phyloP scores from a whole-genome alignment of 306 rosid species.

The Prunus mongolica region DNA sequence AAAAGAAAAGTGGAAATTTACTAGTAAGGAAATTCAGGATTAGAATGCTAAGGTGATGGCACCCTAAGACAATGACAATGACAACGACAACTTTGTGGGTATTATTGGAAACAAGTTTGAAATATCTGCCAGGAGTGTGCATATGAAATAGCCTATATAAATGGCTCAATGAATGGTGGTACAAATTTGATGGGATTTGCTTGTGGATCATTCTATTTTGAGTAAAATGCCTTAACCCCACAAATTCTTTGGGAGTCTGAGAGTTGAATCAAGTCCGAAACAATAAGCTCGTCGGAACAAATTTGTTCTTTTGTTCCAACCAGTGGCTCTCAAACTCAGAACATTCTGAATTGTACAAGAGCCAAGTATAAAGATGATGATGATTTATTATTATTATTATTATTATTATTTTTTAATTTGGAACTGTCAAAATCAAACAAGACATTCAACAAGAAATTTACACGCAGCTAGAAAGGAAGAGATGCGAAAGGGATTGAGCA shows the following conservation, averaged over 20 bases:
- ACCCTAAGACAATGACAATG: constrained; percentile 41
- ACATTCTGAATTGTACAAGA: constrained; percentile 2
- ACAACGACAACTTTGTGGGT: constrained; percentile 22
- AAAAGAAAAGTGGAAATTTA: constrained; percentile 34
- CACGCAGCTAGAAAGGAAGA: constrained; percentile 1
- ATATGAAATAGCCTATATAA: constrained; percentile 2
- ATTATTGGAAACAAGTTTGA: constrained; percentile 8
- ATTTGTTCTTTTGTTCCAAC: background rate
- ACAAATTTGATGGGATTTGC: constrained; percentile 1
- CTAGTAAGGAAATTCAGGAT: constrained; percentile 33
- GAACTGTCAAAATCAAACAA: constrained; percentile 3
- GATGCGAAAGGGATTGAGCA: constrained; percentile 15
- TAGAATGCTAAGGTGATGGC: constrained; percentile 21
- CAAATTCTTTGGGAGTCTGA: background rate
- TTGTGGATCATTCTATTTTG: constrained; percentile 5
- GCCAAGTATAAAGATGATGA: background rate
- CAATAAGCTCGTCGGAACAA: background rate
- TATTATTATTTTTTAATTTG: background rate
- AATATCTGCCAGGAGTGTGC: constrained; percentile 3
- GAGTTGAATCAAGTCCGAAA: background rate
- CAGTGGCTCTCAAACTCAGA: background rate
- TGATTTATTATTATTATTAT: background rate
- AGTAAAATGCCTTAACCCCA: constrained; percentile 14
- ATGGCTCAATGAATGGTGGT: background rate
- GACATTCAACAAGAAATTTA: background rate